These are phyloP conservation scores for Nidula niveotomentosa DNA, from an alignment of 1,284 basidiomycete genomes.

Conservation along the genomic window DNA sequence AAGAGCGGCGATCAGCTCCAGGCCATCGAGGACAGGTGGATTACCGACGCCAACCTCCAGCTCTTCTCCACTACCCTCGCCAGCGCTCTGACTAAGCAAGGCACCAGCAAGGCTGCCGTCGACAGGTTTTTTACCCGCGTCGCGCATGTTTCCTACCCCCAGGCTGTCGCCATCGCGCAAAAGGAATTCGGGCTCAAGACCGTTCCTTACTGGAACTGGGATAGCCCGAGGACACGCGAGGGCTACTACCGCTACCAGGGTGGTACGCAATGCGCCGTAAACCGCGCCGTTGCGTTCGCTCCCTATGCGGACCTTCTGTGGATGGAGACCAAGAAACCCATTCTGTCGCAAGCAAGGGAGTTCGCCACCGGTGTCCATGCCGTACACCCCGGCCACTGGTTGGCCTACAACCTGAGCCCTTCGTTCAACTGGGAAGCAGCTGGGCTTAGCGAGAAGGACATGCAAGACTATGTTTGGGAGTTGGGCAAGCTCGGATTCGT, in stretches of 20 bases:
- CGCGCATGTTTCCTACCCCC: conserved; percentile 65
- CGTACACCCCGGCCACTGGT: conserved; percentile 72
- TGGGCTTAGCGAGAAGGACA: conserved; percentile 45
- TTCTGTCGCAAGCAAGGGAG: conserved; percentile 76
- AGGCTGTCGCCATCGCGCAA: conserved; percentile 78
- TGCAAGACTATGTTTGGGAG: conserved; percentile 91
- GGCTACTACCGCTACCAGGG: conserved; percentile 91
- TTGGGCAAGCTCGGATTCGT: conserved; percentile 84
- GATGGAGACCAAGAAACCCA: conserved; percentile 89
- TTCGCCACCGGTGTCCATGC: conserved; percentile 80
- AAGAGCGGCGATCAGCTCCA: conserved; percentile 74
- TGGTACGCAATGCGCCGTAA: conserved; percentile 67
- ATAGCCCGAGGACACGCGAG: conserved; percentile 69
- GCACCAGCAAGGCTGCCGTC: conserved; percentile 42
- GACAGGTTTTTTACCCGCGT: conserved; percentile 63
- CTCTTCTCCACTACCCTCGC: conserved; percentile 80
- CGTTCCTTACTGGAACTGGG: conserved; percentile 72
- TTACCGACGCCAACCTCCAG: conserved; percentile 71
- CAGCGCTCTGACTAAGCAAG: conserved; percentile 71
- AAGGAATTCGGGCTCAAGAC: conserved; percentile 77
- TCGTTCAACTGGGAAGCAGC: conserved; percentile 82
- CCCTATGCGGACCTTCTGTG: conserved; percentile 85
- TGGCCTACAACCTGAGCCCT: conserved; percentile 94
- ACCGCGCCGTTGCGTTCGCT: conserved; percentile 78
- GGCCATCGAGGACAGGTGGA: conserved; percentile 78